Percentiles rank a stretch among this genome's conserved stretches.
Evolutionary conservation across 208 protist species (phyloP).

Genomic region (Angomonas deanei): DNA sequence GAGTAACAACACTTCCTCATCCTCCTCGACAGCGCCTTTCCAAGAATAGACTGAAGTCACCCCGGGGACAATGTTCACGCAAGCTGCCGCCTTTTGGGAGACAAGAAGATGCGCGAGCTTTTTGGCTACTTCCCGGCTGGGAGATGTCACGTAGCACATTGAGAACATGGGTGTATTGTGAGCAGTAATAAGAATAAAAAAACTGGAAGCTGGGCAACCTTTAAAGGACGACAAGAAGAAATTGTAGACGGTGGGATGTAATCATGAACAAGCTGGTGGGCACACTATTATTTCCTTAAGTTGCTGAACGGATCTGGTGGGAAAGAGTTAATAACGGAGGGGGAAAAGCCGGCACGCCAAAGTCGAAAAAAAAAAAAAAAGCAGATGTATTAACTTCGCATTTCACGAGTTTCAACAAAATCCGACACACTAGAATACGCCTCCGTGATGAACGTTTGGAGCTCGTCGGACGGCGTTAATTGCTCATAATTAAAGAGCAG

Average conservation of each 20-base stretch:
- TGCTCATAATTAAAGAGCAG: not conserved
- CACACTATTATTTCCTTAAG: too few relatives aligned
- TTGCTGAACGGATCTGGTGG: too few relatives aligned
- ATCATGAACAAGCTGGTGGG: too few relatives aligned
- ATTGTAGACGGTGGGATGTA: too few relatives aligned
- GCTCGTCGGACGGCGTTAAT: not conserved
- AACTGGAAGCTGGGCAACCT: not conserved
- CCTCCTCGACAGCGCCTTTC: slow-evolving; percentile 34
- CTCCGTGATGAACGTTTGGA: not conserved
- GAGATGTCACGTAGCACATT: slow-evolving; percentile 35
- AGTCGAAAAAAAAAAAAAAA: slow-evolving; percentile 11
- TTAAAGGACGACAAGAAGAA: not conserved
- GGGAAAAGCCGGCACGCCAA: not conserved
- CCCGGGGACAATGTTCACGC: slow-evolving; percentile 55
- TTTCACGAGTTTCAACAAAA: too few relatives aligned
- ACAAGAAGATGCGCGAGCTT: slow-evolving; percentile 20
- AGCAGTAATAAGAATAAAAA: too few relatives aligned
- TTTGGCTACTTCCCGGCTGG: slow-evolving; percentile 24
- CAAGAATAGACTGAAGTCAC: slow-evolving; percentile 47
- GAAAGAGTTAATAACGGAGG: not conserved
- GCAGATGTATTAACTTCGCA: not conserved
- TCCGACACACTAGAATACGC: not conserved
- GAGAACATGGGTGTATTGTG: slow-evolving; percentile 24
- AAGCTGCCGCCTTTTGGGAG: slow-evolving; percentile 20
- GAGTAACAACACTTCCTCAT: slow-evolving; percentile 45